These are phyloP conservation scores for Solanum piurae DNA, from an alignment of 257 asterid genomes.

Conservation along the genomic window DNA sequence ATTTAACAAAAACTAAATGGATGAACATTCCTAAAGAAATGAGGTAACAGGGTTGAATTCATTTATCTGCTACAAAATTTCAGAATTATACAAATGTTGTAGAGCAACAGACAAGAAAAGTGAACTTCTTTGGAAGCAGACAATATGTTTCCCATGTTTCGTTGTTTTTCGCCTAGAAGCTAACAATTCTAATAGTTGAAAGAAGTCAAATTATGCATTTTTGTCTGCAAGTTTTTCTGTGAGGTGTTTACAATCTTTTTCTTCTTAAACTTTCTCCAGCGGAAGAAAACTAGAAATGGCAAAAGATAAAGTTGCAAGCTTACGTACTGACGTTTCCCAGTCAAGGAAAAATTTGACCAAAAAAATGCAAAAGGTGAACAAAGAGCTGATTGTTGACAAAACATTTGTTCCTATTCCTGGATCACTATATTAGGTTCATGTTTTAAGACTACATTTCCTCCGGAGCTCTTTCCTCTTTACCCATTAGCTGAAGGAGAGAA, in stretches of 20 bases:
- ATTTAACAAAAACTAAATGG: background rate
- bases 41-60: background rate
- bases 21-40: background rate
- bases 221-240: background rate
- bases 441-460: background rate
- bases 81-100: background rate
- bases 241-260: background rate
- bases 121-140: background rate
- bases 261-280: background rate
- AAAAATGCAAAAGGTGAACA: background rate
- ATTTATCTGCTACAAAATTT: background rate
- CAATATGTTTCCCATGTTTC: background rate
- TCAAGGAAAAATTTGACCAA: background rate
- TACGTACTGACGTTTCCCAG: background rate
- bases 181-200: background rate
- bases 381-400: background rate
- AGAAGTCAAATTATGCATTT: background rate
- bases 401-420: background rate
- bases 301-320: background rate
- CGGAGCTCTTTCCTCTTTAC: background rate
- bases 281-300: background rate
- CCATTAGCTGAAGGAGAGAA: constrained; percentile 1
- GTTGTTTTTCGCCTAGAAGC: background rate
- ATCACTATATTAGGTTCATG: background rate
- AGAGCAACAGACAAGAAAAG: background rate